A percentile compares a stretch with the other conserved stretches of the same genome.
These are phyloP conservation scores for Candida insectalens DNA, from an alignment of 805 yeast genomes.

Conservation along the genomic window DNA sequence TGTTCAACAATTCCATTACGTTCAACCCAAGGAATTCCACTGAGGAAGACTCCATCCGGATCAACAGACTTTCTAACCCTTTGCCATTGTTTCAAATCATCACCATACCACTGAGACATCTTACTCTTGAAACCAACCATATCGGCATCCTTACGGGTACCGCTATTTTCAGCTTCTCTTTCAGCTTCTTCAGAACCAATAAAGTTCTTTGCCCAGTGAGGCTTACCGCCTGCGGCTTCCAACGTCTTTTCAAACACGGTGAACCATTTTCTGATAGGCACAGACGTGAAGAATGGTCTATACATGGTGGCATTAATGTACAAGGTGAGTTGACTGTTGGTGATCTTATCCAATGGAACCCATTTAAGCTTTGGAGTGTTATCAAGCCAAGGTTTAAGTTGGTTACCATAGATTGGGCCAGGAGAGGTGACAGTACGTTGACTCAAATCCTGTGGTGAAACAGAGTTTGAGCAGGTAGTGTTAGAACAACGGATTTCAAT, in stretches of 20 bases:
- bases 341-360: conserved; percentile 40
- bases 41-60: conserved; percentile 73
- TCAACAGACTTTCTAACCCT: conserved; percentile 58
- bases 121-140: conserved; percentile 73
- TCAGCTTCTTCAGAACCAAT: conserved; percentile 43
- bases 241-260: conserved; percentile 71
- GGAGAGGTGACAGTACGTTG: conserved; percentile 41
- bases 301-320: conserved; percentile 93
- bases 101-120: conserved; percentile 74
- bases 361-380: conserved; percentile 62
- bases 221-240: conserved; percentile 77
- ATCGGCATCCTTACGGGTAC: conserved; percentile 29
- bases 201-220: conserved; percentile 98
- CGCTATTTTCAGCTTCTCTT: conserved; percentile 27
- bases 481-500: conserved; percentile 91
- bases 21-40: conserved; percentile 70
- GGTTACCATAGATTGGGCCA: conserved; percentile 84
- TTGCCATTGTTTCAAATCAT: conserved; percentile 52
- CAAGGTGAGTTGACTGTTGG: conserved; percentile 72
- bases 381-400: conserved; percentile 72
- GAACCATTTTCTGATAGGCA: conserved; percentile 75
- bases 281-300: conserved; percentile 76
- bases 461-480: conserved; percentile 41
- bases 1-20: conserved; percentile 61
- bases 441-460: conserved; percentile 35